phyloP scores from a whole-genome alignment of 2,329 filamentous ascomycete species.

The Venturia nashicola region DNA sequence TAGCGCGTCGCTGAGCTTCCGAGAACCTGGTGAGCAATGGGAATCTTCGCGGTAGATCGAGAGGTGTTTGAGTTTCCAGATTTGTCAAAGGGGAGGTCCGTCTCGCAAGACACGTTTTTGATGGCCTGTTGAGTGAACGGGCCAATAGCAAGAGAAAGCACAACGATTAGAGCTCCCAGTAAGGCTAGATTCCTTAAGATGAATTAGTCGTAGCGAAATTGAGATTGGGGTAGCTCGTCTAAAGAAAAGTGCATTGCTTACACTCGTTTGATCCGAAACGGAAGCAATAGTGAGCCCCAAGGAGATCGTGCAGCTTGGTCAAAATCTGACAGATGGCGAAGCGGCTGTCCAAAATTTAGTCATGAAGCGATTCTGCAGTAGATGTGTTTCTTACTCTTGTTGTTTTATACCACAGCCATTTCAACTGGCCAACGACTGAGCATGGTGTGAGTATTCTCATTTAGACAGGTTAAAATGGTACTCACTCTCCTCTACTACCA shows the following conservation, averaged over 20 bases:
- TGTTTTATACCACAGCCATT: constrained; percentile 1
- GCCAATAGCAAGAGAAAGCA: neutral
- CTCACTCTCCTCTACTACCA: neutral
- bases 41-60: neutral
- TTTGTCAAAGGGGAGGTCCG: neutral
- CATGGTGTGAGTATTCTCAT: neutral
- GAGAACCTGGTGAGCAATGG: neutral
- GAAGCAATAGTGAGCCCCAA: neutral
- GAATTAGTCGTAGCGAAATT: neutral
- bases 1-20: neutral
- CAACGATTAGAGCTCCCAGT: neutral
- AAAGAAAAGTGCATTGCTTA: neutral
- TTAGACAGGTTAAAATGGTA: neutral
- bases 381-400: neutral
- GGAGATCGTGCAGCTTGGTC: neutral
- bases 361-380: no score
- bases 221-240: no score
- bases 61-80: neutral
- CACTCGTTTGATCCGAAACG: neutral
- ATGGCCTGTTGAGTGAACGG: neutral
- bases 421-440: neutral
- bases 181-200: neutral
- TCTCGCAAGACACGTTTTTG: neutral
- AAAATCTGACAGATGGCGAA: neutral
- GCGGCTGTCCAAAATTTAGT: neutral